These are phyloP conservation scores for Sclerotinia glacialis DNA, from an alignment of 2,329 filamentous ascomycete genomes.

Conservation along the genomic window DNA sequence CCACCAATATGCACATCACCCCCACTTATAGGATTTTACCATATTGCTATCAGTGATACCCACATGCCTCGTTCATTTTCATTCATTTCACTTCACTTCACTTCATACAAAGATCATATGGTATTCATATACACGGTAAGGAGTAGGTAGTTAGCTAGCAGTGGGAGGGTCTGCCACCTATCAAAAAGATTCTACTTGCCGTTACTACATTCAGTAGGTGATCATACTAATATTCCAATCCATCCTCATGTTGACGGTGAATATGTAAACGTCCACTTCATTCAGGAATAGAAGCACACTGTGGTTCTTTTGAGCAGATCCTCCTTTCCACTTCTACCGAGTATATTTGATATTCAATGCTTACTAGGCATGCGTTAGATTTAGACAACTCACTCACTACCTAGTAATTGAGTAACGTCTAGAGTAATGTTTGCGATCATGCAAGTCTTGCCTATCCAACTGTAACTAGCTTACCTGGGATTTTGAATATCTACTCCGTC, in stretches of 20 bases:
- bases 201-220: no score
- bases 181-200: no score
- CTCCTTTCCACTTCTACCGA: background rate
- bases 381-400: background rate
- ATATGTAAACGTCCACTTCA: background rate
- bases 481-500: background rate
- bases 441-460: background rate
- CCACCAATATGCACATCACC: slow-evolving; percentile 6
- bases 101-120: background rate
- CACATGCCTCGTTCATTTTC: background rate
- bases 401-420: no score
- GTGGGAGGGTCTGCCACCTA: background rate
- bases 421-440: background rate
- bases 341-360: background rate
- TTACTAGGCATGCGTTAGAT: background rate
- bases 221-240: no score
- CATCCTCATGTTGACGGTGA: background rate
- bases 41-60: slow-evolving; percentile 4
- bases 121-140: no score
- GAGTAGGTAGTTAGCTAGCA: background rate
- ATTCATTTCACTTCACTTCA: slow-evolving; percentile 8
- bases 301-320: background rate
- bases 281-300: background rate
- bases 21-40: slow-evolving; percentile 8
- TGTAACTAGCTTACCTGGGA: no score